Conservation (phyloP, 2,329 filamentous ascomycete species). For the Rhinocladiella mackenziei region DNA sequence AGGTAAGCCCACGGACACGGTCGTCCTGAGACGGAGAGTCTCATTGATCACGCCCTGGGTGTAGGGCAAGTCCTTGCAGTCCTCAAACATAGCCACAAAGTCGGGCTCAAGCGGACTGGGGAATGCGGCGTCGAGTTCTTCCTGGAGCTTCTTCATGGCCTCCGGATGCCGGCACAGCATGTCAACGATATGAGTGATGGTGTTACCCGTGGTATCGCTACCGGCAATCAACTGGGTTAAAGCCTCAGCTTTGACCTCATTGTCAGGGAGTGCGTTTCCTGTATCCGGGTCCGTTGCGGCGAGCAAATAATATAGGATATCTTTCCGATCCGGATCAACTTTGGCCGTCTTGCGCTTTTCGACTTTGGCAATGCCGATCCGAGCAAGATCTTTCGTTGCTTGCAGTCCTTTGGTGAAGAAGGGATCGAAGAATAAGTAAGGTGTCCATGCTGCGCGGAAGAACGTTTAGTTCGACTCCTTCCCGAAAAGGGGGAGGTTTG, state of each 20-base stretch:
- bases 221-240: constrained; percentile 42
- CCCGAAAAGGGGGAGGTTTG: not conserved
- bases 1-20: constrained; percentile 20
- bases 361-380: constrained; percentile 33
- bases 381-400: constrained; percentile 16
- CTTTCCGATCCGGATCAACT: constrained; percentile 30
- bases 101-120: constrained; percentile 28
- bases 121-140: constrained; percentile 28
- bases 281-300: constrained; percentile 30
- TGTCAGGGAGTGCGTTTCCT: constrained; percentile 28
- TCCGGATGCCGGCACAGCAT: constrained; percentile 29
- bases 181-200: constrained; percentile 27
- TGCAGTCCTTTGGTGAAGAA: constrained; percentile 20
- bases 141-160: constrained; percentile 26
- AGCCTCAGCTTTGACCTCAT: constrained; percentile 36
- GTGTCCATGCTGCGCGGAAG: constrained; percentile 10
- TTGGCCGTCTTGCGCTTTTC: constrained; percentile 29
- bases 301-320: constrained; percentile 42
- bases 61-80: constrained; percentile 14
- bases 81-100: constrained; percentile 32
- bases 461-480: not conserved
- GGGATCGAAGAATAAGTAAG: constrained; percentile 30
- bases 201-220: constrained; percentile 35
- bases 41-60: constrained; percentile 24
- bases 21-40: constrained; percentile 25